These are phyloP conservation scores for Sarocladiaceae sp. DNA, from an alignment of 2,329 filamentous ascomycete genomes.

Conservation along the genomic window DNA sequence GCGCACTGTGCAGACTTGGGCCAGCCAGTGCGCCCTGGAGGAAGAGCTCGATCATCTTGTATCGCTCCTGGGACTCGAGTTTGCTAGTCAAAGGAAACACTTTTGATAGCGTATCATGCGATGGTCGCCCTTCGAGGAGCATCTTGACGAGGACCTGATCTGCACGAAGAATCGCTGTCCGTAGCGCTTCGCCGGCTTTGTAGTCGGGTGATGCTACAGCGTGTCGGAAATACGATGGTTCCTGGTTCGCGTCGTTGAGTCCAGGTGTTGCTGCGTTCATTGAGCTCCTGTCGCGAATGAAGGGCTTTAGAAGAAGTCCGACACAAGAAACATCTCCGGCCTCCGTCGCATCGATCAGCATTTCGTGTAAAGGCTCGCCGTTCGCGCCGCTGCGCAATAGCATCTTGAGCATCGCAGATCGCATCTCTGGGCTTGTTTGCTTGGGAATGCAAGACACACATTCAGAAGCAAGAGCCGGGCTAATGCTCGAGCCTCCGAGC, in stretches of 20 bases:
- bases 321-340: constrained; percentile 43
- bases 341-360: constrained; percentile 45
- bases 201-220: constrained; percentile 49
- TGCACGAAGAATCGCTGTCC: constrained; percentile 41
- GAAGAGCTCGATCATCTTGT: constrained; percentile 46
- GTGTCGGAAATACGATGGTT: constrained; percentile 31
- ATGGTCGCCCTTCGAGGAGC: constrained; percentile 44
- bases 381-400: constrained; percentile 48
- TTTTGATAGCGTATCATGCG: constrained; percentile 39
- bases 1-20: constrained; percentile 40
- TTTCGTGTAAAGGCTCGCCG: constrained; percentile 42
- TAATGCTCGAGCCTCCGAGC: constrained; percentile 37
- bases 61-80: constrained; percentile 38
- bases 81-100: constrained; percentile 45
- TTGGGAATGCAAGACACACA: constrained; percentile 47
- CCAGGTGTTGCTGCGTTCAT: not conserved
- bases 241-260: not conserved
- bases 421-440: constrained; percentile 39
- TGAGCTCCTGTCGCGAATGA: constrained; percentile 31
- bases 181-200: constrained; percentile 46
- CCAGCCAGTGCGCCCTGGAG: constrained; percentile 44
- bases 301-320: constrained; percentile 44
- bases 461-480: constrained; percentile 41
- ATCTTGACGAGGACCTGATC: constrained; percentile 39
- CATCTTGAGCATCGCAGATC: constrained; percentile 38